Evolutionary conservation across 805 yeast genomes (phyloP).

Genomic region (Starmerella scarabaei): DNA sequence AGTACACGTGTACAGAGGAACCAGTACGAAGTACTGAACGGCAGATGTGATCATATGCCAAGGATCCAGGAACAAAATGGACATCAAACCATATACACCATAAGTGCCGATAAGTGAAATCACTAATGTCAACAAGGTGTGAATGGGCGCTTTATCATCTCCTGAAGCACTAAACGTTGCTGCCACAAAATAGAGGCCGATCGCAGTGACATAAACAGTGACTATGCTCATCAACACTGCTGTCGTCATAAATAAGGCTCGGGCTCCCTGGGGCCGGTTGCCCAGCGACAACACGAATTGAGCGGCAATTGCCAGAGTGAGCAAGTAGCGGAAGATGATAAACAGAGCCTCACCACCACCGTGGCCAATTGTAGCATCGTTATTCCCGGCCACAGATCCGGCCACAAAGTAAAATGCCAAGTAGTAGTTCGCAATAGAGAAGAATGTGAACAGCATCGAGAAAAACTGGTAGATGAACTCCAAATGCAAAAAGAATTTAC

Average conservation of each 20-base stretch:
- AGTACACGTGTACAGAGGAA: slow-evolving; percentile 86
- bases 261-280: slow-evolving; percentile 94
- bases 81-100: slow-evolving; percentile 73
- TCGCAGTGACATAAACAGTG: slow-evolving; percentile 65
- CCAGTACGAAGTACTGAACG: slow-evolving; percentile 70
- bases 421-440: slow-evolving; percentile 83
- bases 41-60: slow-evolving; percentile 91
- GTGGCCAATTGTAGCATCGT: slow-evolving; percentile 32
- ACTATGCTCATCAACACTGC: slow-evolving; percentile 65
- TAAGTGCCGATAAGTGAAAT: slow-evolving; percentile 81
- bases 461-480: slow-evolving; percentile 83
- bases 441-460: slow-evolving; percentile 74
- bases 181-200: slow-evolving; percentile 70
- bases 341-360: slow-evolving; percentile 74
- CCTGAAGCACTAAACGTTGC: slow-evolving; percentile 34
- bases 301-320: slow-evolving; percentile 71
- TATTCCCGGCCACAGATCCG: slow-evolving; percentile 53
- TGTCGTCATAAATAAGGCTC: slow-evolving; percentile 56
- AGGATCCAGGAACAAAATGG: slow-evolving; percentile 79
- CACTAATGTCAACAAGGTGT: slow-evolving; percentile 48
- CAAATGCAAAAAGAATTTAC: slow-evolving; percentile 70
- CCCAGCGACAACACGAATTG: slow-evolving; percentile 91
- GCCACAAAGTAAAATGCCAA: slow-evolving; percentile 86
- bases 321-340: slow-evolving; percentile 71
- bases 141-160: slow-evolving; percentile 28